Conservation (phyloP, 768 basidiomycete genomes). For the Suillus luteus region DNA sequence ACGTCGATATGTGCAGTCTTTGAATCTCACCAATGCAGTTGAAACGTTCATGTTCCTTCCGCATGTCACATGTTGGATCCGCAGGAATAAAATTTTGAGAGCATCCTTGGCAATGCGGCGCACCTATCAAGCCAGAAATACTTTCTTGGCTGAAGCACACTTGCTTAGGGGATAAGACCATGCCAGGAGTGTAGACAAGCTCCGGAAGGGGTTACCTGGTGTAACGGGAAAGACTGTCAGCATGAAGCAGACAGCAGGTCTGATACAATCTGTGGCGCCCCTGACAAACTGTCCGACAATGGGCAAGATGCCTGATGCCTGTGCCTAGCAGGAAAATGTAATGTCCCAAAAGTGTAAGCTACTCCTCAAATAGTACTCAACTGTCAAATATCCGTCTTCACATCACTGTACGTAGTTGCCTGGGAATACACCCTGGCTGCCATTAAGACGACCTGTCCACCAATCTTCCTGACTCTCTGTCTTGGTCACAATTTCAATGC, state of each 20-base stretch:
- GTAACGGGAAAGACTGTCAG: constrained; percentile 6
- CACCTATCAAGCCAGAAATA: constrained; percentile 13
- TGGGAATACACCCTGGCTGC: constrained; percentile 87
- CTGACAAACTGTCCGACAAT: not conserved
- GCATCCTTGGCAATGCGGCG: constrained; percentile 19
- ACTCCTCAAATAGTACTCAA: constrained; percentile 1
- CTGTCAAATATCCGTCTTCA: constrained; percentile 5
- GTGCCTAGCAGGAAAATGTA: not conserved
- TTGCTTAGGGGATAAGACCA: constrained; percentile 20
- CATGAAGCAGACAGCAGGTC: constrained; percentile 7
- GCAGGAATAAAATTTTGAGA: constrained; percentile 8
- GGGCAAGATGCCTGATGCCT: not conserved
- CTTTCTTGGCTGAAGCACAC: constrained; percentile 17
- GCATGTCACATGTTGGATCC: constrained; percentile 5
- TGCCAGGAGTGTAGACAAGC: constrained; percentile 21
- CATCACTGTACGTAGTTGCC: constrained; percentile 49
- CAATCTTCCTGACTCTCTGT: constrained; percentile 87
- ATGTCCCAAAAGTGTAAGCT: constrained; percentile 1
- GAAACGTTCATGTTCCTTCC: constrained; percentile 15
- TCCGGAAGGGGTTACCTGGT: constrained; percentile 17
- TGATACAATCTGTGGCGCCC: not conserved
- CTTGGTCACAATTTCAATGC: constrained; percentile 86
- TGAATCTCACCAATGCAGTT: constrained; percentile 18
- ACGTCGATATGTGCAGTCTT: constrained; percentile 29
- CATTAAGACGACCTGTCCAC: constrained; percentile 93